A percentile compares a stretch with the other conserved stretches of the same genome.
Evolutionary conservation across 352 stramenopile genomes (phyloP).

Genomic region (Thraustotheca clavata): DNA sequence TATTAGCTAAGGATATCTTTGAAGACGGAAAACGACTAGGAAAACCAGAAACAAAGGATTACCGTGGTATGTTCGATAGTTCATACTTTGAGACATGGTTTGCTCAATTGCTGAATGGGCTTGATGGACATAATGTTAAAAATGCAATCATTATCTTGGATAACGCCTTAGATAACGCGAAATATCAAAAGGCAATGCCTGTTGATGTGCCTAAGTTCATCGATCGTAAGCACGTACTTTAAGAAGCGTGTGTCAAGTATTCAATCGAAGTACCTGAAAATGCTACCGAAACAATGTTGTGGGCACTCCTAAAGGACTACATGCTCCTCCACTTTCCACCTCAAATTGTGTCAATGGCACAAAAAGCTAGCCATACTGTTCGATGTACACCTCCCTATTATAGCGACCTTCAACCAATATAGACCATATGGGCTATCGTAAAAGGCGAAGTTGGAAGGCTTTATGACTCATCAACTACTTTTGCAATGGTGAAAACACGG

Average conservation of each 20-base stretch:
- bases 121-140: neutral
- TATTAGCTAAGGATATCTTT: constrained; percentile 7
- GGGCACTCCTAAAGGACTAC: neutral
- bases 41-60: constrained; percentile 3
- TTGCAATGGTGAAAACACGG: constrained; percentile 7
- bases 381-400: constrained; percentile 20
- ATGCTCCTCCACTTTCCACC: constrained; percentile 8
- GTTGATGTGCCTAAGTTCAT: neutral
- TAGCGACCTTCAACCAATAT: constrained; percentile 20
- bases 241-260: neutral
- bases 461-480: neutral
- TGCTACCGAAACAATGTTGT: neutral
- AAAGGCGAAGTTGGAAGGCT: constrained; percentile 20
- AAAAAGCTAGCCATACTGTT: neutral
- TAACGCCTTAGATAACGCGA: constrained; percentile 21
- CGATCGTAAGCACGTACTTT: neutral
- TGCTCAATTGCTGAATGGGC: neutral
- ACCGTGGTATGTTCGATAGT: constrained; percentile 9
- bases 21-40: neutral
- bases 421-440: constrained; percentile 19
- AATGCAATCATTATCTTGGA: constrained; percentile 20
- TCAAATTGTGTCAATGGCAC: neutral
- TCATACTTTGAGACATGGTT: constrained; percentile 17
- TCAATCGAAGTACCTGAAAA: neutral
- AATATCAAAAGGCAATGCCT: constrained; percentile 7